Percentiles rank a stretch among this genome's conserved stretches.
phyloP scores from a whole-genome alignment of 2,329 filamentous ascomycete species.

The Sclerotinia subarctica region DNA sequence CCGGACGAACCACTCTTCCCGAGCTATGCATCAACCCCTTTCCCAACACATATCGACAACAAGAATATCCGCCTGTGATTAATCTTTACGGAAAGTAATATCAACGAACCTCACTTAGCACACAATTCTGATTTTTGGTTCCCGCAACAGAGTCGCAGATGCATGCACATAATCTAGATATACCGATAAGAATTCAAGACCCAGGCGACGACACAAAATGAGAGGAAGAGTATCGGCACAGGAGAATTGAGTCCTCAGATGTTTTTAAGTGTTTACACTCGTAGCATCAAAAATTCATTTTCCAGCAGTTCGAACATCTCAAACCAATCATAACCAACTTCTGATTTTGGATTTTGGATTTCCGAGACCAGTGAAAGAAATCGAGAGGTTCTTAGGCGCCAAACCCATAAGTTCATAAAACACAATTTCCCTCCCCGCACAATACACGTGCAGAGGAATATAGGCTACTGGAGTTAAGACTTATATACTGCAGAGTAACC shows the following conservation, averaged over 20 bases:
- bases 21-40: too few species aligned
- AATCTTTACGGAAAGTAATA: background rate
- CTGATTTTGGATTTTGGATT: too few species aligned
- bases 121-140: background rate
- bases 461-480: background rate
- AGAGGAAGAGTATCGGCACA: too few species aligned
- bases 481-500: background rate
- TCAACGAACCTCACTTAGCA: background rate
- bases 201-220: too few species aligned
- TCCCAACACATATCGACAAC: too few species aligned
- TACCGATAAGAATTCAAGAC: too few species aligned
- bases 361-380: background rate
- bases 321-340: background rate
- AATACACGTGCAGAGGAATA: background rate
- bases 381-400: background rate
- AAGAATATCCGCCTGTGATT: too few species aligned
- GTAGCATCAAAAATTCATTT: background rate
- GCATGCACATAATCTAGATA: background rate
- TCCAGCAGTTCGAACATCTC: background rate
- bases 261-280: background rate
- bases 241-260: background rate
- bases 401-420: background rate
- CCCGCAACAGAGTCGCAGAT: background rate
- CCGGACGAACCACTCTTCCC: too few species aligned
- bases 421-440: background rate